These are phyloP conservation scores for Cicer pinnatifidum DNA, from an alignment of 306 rosid species.

Conservation along the genomic window DNA sequence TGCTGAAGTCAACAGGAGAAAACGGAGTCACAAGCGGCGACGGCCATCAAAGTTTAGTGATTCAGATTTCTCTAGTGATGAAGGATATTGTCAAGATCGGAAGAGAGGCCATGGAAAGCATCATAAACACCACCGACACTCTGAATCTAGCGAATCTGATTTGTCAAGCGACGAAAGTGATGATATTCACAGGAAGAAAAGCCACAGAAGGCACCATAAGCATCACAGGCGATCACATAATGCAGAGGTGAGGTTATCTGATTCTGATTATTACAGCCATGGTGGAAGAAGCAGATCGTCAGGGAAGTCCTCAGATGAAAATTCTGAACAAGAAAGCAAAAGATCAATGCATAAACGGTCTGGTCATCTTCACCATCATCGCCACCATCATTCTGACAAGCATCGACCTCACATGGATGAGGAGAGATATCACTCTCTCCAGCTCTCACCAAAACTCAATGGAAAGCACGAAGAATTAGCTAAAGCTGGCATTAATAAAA, in stretches of 20 bases:
- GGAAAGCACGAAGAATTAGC: constrained; percentile 39
- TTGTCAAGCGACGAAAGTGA: constrained; percentile 52
- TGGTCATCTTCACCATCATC: constrained; percentile 49
- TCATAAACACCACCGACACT: constrained; percentile 54
- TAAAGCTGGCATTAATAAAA: constrained; percentile 28
- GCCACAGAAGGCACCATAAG: constrained; percentile 55
- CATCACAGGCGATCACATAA: constrained; percentile 54
- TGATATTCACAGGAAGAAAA: constrained; percentile 46
- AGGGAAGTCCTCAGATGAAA: constrained; percentile 63
- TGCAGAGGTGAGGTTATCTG: constrained; percentile 56
- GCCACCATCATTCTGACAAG: constrained; percentile 46
- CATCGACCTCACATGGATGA: constrained; percentile 47
- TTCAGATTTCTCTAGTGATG: constrained; percentile 51
- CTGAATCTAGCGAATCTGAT: constrained; percentile 52
- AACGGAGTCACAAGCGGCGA: constrained; percentile 49
- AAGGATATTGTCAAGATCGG: constrained; percentile 43
- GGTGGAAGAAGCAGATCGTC: constrained; percentile 53
- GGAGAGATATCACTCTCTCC: constrained; percentile 45
- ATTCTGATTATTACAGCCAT: constrained; percentile 47
- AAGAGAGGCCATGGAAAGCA: constrained; percentile 59
- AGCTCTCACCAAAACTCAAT: constrained; percentile 35
- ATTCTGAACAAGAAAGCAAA: constrained; percentile 51
- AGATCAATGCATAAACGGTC: constrained; percentile 47
- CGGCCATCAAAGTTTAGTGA: constrained; percentile 42
- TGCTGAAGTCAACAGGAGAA: constrained; percentile 55